Base-by-base conservation (phyloP, 2,329 filamentous ascomycete genomes). In the Cladosporium velox region DNA sequence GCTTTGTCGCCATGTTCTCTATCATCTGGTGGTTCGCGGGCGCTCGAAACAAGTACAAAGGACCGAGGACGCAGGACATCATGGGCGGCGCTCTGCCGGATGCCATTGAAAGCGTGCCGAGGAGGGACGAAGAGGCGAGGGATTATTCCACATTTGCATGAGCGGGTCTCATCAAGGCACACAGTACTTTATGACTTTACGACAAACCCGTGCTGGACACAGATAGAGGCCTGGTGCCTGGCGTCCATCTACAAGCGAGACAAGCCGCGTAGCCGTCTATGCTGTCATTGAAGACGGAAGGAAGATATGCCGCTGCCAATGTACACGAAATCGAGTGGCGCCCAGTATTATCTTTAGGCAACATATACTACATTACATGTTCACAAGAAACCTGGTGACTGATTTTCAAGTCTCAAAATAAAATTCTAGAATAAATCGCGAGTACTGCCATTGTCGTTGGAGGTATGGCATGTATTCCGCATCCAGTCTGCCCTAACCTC, bases 11-110 rank as follows among this genome's bases (percentile, higher is more conserved):
- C 26, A 26, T 80, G 32, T 75, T 82, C 67, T 76, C 84, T 0
- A 68, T 76, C 24, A 47, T 76, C 14, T 85, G 82, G 72, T 86
- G 83, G 83, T 81, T 75, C 66, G 68, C 79, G 61, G 70, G 73
- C 6, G 84, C 83, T 47, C 77, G 77, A 59, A 85, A 84, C 66
- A 85, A 81, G 70, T 88, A 88, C 71, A 86, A 80, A 4, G 86
- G 86, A 0, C 86, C 86, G 64, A 64, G 61, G 18, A 64, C 61
- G 28, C 61, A 64, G 51, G 85, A 87, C 59, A 79, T 83, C 10
- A 78, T 83, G 66, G 75, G 79, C 14, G 75, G 79, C 14, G 11
- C 57, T 28, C 47, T 64, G 10, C 54, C 30, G 10, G 60, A 58
- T n/a, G 65, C 32, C 21, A 62, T 68, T 68, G 66, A 59, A 61